A percentile compares a stretch with the other conserved stretches of the same genome.
Conservation (phyloP, 2,329 filamentous ascomycete species). For the Leptosphaerulina australis region DNA sequence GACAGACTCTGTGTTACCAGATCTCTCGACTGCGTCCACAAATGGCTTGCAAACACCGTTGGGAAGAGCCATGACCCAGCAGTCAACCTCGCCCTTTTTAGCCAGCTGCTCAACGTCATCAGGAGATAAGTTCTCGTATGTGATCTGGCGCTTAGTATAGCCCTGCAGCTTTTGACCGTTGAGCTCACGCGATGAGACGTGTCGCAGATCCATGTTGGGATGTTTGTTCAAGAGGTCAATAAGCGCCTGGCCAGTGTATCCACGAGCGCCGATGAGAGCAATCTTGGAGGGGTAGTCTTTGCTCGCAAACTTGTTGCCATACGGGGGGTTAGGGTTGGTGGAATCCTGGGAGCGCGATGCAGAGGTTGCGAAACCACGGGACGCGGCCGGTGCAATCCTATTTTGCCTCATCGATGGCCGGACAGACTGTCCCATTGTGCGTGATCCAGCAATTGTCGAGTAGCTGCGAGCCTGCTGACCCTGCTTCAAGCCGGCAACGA, state of each 20-base stretch:
- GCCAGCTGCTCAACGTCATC: conserved; percentile 89
- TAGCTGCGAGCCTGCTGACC: conserved; percentile 70
- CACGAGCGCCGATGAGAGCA: conserved; percentile 87
- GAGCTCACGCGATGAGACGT: conserved; percentile 93
- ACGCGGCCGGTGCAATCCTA: conserved; percentile 43
- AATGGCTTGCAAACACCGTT: conserved; percentile 95
- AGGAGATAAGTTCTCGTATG: conserved; percentile 85
- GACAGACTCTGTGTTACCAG: conserved; percentile 68
- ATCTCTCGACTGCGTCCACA: conserved; percentile 82
- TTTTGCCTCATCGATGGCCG: conserved; percentile 34
- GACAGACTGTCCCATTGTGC: conserved; percentile 32
- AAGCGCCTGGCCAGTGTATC: conserved; percentile 91
- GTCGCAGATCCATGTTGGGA: conserved; percentile 84
- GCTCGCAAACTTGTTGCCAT: conserved; percentile 85
- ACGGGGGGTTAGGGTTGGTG: conserved; percentile 87
- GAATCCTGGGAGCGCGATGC: conserved; percentile 49
- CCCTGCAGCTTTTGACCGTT: conserved; percentile 84
- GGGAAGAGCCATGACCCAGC: conserved; percentile 96
- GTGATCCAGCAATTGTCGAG: conserved; percentile 57
- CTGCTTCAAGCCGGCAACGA: conserved; percentile 66
- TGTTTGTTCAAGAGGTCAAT: conserved; percentile 87
- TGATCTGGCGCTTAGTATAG: conserved; percentile 89
- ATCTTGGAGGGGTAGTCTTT: conserved; percentile 79
- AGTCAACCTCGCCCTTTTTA: conserved; percentile 82
- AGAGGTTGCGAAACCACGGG: conserved; percentile 64